Conservation (phyloP, 2,329 filamentous ascomycete species). For the Pyricularia sp. region DNA sequence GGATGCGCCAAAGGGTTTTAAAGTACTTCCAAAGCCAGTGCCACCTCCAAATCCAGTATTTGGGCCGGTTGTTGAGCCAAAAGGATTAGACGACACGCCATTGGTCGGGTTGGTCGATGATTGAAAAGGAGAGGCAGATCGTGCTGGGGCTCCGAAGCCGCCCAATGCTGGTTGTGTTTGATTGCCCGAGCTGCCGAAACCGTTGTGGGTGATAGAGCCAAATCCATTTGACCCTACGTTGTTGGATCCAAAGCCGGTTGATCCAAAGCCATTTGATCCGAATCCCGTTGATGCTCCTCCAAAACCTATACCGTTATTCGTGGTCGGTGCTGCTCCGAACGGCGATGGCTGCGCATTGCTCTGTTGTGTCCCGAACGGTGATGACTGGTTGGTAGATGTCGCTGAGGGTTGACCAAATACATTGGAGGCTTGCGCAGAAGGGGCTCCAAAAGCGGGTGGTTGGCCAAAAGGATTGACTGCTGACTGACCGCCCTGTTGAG, state of each 20-base stretch:
- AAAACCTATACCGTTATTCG: neutral
- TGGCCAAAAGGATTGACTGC: conserved; percentile 1
- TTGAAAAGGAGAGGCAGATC: neutral
- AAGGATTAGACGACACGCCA: neutral
- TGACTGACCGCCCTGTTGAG: neutral
- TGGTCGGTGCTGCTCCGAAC: neutral
- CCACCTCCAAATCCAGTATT: neutral
- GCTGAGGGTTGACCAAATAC: neutral
- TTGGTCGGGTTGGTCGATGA: neutral
- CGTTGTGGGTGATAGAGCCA: neutral
- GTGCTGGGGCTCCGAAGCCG: neutral
- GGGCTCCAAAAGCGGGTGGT: conserved; percentile 1
- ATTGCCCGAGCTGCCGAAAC: neutral
- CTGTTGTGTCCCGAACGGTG: neutral
- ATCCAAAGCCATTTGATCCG: neutral
- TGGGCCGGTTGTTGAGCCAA: neutral
- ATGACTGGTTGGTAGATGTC: neutral
- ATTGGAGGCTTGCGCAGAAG: neutral
- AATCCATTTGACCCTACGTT: neutral
- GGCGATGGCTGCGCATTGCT: neutral
- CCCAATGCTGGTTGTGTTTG: neutral
- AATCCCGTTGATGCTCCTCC: neutral
- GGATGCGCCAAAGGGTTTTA: neutral
- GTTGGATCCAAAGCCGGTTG: neutral
- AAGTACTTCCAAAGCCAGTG: neutral